Evolutionary conservation across 257 asterid species (phyloP).

Genomic region (Solanum appendiculatum): DNA sequence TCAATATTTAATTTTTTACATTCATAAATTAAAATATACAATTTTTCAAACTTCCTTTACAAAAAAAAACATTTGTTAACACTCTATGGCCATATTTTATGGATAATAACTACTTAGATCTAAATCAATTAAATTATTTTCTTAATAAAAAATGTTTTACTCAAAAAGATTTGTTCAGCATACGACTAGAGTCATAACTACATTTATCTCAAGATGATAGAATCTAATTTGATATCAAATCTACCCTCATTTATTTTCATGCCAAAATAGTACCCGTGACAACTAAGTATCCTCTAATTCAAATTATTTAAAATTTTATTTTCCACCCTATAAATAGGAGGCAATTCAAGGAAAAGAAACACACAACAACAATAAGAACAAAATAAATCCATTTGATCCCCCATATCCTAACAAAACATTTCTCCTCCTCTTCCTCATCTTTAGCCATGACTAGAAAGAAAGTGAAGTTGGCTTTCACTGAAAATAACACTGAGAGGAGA

Average conservation of each 20-base stretch:
- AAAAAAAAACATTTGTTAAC: not conserved
- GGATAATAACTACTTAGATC: no score
- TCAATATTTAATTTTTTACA: not conserved
- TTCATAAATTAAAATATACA: not conserved
- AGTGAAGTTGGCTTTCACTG: not conserved
- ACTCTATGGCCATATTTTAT: not conserved
- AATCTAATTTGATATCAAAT: no score
- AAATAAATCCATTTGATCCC: not conserved
- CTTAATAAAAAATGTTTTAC: no score
- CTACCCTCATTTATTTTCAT: not conserved
- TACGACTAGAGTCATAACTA: not conserved
- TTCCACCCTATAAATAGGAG: not conserved
- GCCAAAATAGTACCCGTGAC: not conserved
- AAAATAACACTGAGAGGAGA: not conserved
- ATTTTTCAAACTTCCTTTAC: no score
- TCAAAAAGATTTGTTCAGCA: not conserved
- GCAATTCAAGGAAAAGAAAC: not conserved
- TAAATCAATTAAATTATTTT: no score
- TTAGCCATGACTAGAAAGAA: not conserved
- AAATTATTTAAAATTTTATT: no score
- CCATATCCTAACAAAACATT: no score
- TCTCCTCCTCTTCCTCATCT: not conserved
- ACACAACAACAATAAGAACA: not conserved
- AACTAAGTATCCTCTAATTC: not conserved
- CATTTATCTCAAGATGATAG: no score